Conservation (phyloP, 768 basidiomycete species). For the Calocera cornea region DNA sequence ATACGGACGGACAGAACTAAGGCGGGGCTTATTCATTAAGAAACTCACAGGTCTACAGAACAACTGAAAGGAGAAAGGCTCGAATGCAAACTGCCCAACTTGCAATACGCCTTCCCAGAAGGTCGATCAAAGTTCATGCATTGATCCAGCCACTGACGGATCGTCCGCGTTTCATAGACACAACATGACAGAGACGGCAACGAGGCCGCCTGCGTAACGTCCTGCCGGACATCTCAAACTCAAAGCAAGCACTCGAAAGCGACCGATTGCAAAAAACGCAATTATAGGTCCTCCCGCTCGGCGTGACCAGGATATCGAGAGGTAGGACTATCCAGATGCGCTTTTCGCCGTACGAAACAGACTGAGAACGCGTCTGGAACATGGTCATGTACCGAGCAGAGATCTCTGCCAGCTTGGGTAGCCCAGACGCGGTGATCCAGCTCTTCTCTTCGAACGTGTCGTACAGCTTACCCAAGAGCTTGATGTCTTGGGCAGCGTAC, state of each 20-base stretch:
- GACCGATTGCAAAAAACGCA: not conserved
- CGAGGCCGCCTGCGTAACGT: not conserved
- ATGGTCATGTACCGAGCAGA: not conserved
- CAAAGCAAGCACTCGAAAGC: not conserved
- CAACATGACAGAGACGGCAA: not conserved
- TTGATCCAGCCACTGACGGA: not conserved
- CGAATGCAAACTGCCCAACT: not conserved
- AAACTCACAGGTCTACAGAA: too few relatives aligned
- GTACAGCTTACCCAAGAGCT: constrained; percentile 28
- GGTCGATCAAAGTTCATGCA: not conserved
- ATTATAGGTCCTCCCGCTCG: not conserved
- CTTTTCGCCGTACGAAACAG: not conserved
- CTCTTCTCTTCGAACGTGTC: constrained; percentile 20
- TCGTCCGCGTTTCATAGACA: not conserved
- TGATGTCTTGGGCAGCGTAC: constrained; percentile 34
- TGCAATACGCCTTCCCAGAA: not conserved
- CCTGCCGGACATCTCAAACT: not conserved
- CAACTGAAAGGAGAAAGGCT: not conserved
- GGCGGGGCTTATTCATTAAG: too few relatives aligned
- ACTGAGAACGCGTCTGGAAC: not conserved
- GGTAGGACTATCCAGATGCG: not conserved
- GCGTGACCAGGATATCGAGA: not conserved
- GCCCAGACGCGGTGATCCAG: constrained; percentile 10
- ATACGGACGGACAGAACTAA: too few relatives aligned
- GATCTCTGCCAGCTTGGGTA: not conserved